Evolutionary conservation across 1,284 basidiomycete genomes (phyloP), one percentile per base, ranked within the genome.

Genomic region (Pseudozyma thailandica): DNA sequence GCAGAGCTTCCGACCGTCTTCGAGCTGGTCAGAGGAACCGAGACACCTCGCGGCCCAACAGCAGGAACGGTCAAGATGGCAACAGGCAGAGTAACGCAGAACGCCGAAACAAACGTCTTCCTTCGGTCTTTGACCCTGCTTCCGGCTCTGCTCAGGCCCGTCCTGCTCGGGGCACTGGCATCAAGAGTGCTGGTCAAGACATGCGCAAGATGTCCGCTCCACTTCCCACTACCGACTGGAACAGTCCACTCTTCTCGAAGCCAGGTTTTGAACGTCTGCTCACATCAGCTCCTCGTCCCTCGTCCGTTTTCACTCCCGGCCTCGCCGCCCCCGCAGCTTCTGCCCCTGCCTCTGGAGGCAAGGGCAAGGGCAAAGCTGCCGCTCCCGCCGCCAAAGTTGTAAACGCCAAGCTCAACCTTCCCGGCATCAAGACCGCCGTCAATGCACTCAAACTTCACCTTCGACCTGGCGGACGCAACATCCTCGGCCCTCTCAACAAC

Each of bases 371-470:
- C 27, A 61, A 68, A 31, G 54, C 49, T 23, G 50, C 50, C 26
- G 54, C 50, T 5, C 47, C 64, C 13, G 26, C 55, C 21, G 41
- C 47, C 38, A 53, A 51, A 23, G 37, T 25, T 2, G 50, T 44
- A 3, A 42, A 39, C 25, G 44, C 47, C 27, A 60, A 58, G 27
- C 59, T 58, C 55, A 58, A 62, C n/a, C 55, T 63, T 16, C 60
- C 60, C 5, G 60, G 60, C 15, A 52, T 70, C 56, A 70, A 70
- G 42, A 33, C 59, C 7, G 66, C 66, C 25, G 52, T 50, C n/a
- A 58, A 37, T 31, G 66, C 66, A 25, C 66, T 70, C 44, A 70
- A 70, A 45, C 60, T 70, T 13, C 60, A 70, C 46, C 41, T 70
- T 10, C 55, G 49, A 45, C 51, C 59, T 18, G 60, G 66, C 6